Conservation (phyloP, 140 eudicot genomes). For the Flaveria floridana region DNA sequence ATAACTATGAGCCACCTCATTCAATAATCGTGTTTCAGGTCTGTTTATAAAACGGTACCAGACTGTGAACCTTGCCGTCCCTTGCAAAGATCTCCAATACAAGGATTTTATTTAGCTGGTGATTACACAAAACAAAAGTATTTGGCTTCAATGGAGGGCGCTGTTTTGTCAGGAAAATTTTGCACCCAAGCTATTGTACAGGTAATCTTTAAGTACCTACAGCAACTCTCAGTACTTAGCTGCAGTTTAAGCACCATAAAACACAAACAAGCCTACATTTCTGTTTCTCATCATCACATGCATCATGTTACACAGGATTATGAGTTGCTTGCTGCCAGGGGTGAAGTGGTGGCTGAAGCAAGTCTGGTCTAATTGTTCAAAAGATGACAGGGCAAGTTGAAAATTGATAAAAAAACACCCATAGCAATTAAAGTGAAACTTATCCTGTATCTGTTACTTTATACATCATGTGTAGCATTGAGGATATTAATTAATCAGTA, state of each 20-base stretch:
- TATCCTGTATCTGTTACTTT: constrained; percentile 17
- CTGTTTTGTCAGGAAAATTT: constrained; percentile 91
- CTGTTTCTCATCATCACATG: constrained; percentile 22
- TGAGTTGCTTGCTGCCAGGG: constrained; percentile 51
- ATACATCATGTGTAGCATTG: constrained; percentile 3
- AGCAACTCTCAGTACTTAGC: background rate
- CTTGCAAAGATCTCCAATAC: constrained; percentile 83
- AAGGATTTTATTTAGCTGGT: constrained; percentile 93
- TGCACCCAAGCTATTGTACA: constrained; percentile 95
- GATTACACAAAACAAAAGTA: constrained; percentile 97
- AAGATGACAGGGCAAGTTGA: constrained; percentile 26
- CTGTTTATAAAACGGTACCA: constrained; percentile 92
- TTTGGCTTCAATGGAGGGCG: constrained; percentile 99
- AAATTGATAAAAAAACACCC: constrained; percentile 16
- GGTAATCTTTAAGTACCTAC: constrained; percentile 40
- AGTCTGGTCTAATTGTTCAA: constrained; percentile 37
- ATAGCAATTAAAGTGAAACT: constrained; percentile 9
- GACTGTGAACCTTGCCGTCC: constrained; percentile 97
- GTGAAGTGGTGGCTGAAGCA: constrained; percentile 57
- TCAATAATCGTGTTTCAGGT: constrained; percentile 44
- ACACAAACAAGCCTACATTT: background rate
- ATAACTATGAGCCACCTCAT: background rate
- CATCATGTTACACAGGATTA: constrained; percentile 54
- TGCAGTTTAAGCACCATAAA: background rate
- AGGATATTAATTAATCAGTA: background rate